Evolutionary conservation across 2,329 filamentous ascomycete genomes (phyloP), one percentile per base, ranked within the genome.

Genomic region (Pestalotiopsis sp.): DNA sequence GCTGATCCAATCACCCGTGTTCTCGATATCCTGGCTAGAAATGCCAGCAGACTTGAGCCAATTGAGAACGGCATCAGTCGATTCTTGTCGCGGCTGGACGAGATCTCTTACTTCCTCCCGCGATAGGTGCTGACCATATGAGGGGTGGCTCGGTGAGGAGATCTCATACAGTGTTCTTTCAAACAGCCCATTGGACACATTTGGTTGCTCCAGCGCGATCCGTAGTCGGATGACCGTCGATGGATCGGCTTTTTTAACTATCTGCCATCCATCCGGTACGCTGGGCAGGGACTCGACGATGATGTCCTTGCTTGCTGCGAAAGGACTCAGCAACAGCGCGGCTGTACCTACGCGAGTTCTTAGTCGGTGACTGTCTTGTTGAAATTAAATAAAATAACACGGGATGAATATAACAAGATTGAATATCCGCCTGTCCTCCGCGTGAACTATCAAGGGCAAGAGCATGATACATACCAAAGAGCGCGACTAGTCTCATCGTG

Each of bases 121-220:
- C 68, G 85, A 88, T 78, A 92, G 79, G 73, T 92, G 88, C 72
- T 85, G 81, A 45, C 90, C 90, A 76, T 92, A 92, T 23, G 80
- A 82, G 1, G 83, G 78, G 72, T 90, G 84, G 36, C 82, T 83
- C 1, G 90, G 90, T 0, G 87, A 89, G 0, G 90, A 91, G 38
- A 92, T 83, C 57, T 90, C 86, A 68, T 90, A 82, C 11, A 91
- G 83, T 6, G 81, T 84, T 74, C 88, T 83, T 76, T 92, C 89
- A 67, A 92, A 86, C 5, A 84, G 78, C 17, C 65, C 65, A 20
- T 59, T 67, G 2, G 76, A 80, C 49, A 82, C 76, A 59, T 84
- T 84, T 25, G 84, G 83, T 77, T 89, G 82, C 59, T 78, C 78
- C 20, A 88, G 79, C 6, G 84, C 83, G 61, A 89, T 78, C 27